These are phyloP conservation scores for Carex cristatella DNA, from an alignment of 176 grass and related monocot species.

Conservation along the genomic window DNA sequence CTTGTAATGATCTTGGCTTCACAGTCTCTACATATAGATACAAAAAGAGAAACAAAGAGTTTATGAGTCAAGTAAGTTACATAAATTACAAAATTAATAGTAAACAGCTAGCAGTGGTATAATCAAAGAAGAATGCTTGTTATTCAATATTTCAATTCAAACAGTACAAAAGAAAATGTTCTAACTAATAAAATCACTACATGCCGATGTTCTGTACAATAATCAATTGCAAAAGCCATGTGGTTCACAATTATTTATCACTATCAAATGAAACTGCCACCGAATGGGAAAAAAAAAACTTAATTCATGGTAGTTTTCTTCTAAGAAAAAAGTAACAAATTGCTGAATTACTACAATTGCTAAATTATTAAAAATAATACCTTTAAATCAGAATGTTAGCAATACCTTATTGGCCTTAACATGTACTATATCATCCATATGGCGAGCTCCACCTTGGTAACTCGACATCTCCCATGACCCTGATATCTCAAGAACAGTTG, in stretches of 20 bases:
- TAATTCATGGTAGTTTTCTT: not conserved
- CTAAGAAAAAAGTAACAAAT: not conserved
- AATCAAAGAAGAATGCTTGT: not conserved
- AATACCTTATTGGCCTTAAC: conserved; percentile 96
- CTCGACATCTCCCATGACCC: conserved; percentile 89
- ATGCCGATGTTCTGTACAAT: not conserved
- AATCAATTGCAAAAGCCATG: not conserved
- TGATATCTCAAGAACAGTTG: conserved; percentile 18
- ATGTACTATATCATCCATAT: conserved; percentile 67
- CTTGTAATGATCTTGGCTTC: conserved; percentile 87
- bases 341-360: not conserved
- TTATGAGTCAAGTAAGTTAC: not conserved
- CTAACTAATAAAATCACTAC: not conserved
- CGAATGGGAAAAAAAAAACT: not conserved
- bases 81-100: not conserved
- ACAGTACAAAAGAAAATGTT: not conserved
- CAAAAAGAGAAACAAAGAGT: not conserved
- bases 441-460: conserved; percentile 86
- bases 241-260: not conserved
- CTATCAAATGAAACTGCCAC: not conserved
- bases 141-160: not conserved
- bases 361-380: not conserved
- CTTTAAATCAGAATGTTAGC: not conserved
- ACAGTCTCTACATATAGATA: conserved; percentile 42
- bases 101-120: not conserved